Base-by-base conservation (phyloP, 2,329 filamentous ascomycete genomes). In the Fusarium scirpi region DNA sequence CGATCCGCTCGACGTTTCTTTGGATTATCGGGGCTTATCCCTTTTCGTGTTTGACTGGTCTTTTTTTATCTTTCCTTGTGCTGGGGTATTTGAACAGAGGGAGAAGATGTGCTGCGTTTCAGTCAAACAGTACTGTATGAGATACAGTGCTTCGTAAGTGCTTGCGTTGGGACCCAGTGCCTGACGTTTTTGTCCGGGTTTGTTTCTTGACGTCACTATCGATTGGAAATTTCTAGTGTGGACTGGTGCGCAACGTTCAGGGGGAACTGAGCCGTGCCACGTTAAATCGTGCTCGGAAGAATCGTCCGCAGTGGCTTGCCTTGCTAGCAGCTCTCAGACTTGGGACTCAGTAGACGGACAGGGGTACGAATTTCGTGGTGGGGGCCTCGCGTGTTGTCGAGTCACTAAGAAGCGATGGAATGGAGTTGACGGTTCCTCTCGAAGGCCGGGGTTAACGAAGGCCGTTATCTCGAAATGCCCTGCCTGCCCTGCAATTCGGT, bases 11-110 rank as follows among this genome's bases (percentile, higher is more conserved):
- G 38, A 45, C 55, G 48, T 51, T 55, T 54, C 46, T 60, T 63
- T 64, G 29, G 52, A 38, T 45, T 30, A 34, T 60, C 53, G 52
- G 66, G 74, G 71, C 71, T 71, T 74, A 74, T 77, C 76, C 74
- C 65, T 69, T 77, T 76, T 74, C 47, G 62, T 67, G 20, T 47
- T 52, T 51, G 51, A 32, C 55, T 60, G 52, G n/a, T 65, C 54
- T 60, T 71, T 61, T 56, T 70, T 55, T 51, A 62, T 62, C 57
- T 62, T 58, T 53, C 54, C 58, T 54, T 58, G 16, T 43, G 38
- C 30, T 59, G 44, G 51, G 30, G 25, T 47, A 54, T 54, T 10
- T 38, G 20, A 29, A 48, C 22, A 29, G 41, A 47, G 34, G 55
- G 38, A 27, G 22, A 25, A 49, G 38, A 52, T 58, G 32, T 59